These are phyloP conservation scores for Saccharomycopsis crataegensis DNA, from an alignment of 1,139 yeast genomes.

Conservation along the genomic window DNA sequence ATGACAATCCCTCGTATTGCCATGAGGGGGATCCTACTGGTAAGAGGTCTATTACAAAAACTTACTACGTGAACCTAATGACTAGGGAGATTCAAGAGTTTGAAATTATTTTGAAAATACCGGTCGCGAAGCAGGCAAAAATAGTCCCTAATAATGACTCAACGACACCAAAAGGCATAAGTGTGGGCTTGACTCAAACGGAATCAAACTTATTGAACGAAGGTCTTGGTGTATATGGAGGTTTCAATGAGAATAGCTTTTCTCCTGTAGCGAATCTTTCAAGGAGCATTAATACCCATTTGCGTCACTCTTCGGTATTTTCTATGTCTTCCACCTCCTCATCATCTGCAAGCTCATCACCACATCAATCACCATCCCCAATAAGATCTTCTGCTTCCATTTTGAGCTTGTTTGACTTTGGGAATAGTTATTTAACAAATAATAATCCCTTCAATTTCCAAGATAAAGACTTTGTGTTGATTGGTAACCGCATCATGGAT, in stretches of 20 bases:
- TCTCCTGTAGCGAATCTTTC: background rate
- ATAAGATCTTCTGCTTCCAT: slow-evolving; percentile 5
- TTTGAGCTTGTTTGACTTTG: slow-evolving; percentile 12
- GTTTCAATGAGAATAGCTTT: background rate
- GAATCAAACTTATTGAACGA: too few species aligned
- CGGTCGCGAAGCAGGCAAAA: background rate
- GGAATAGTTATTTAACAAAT: slow-evolving; percentile 2
- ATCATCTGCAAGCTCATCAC: slow-evolving; percentile 4
- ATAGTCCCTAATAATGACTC: background rate
- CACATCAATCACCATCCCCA: slow-evolving; percentile 2
- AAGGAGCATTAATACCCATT: background rate
- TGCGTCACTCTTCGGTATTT: slow-evolving; percentile 4
- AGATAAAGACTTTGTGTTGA: slow-evolving; percentile 10
- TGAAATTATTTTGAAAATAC: slow-evolving; percentile 9
- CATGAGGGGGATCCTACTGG: background rate
- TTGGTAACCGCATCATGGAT: slow-evolving; percentile 8
- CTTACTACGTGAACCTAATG: slow-evolving; percentile 11
- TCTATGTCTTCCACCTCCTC: background rate
- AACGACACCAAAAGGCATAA: too few species aligned
- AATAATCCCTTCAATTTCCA: slow-evolving; percentile 15
- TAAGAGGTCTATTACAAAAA: slow-evolving; percentile 9
- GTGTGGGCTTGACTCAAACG: too few species aligned
- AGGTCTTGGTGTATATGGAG: background rate
- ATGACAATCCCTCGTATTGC: background rate
- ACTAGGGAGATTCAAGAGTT: slow-evolving; percentile 15